phyloP scores from a whole-genome alignment of 2,329 filamentous ascomycete species.

The Aspergillus ustus region DNA sequence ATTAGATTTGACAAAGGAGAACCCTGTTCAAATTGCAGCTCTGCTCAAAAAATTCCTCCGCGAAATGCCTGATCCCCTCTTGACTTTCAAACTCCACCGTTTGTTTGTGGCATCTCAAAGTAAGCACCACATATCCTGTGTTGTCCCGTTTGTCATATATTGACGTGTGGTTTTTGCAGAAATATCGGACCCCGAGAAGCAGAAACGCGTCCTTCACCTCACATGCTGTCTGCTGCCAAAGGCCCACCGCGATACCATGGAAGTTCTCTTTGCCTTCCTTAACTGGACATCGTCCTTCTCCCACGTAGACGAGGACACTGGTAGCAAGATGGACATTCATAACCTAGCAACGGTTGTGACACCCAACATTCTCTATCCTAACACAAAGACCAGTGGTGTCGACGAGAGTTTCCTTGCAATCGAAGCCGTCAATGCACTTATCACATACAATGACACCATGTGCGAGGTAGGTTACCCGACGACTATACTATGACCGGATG shows the following conservation, averaged over 20 bases:
- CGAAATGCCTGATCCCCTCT: constrained; percentile 88
- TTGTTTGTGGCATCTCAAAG: constrained; percentile 89
- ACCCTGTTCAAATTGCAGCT: constrained; percentile 90
- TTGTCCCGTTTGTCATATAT: not conserved
- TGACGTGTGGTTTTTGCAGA: constrained; percentile 49
- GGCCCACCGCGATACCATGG: constrained; percentile 87
- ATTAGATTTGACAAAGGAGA: constrained; percentile 84
- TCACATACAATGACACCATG: constrained; percentile 93
- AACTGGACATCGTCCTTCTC: constrained; percentile 98
- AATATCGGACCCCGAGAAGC: constrained; percentile 78
- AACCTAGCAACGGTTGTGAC: constrained; percentile 97
- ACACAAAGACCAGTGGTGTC: constrained; percentile 70
- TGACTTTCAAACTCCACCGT: constrained; percentile 92
- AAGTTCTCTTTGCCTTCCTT: constrained; percentile 93
- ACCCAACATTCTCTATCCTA: constrained; percentile 86
- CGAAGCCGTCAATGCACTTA: constrained; percentile 87
- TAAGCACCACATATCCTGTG: constrained; percentile 42
- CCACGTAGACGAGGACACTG: constrained; percentile 93
- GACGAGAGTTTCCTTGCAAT: constrained; percentile 92
- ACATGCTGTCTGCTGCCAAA: constrained; percentile 93
- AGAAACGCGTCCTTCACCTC: constrained; percentile 84
- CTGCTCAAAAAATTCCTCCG: constrained; percentile 93
- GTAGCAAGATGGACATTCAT: constrained; percentile 98
- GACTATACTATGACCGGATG: not conserved
- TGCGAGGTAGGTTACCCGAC: constrained; percentile 73